These are phyloP conservation scores for Aureobasidium sp. DNA, from an alignment of 2,329 filamentous ascomycete genomes.

Conservation along the genomic window DNA sequence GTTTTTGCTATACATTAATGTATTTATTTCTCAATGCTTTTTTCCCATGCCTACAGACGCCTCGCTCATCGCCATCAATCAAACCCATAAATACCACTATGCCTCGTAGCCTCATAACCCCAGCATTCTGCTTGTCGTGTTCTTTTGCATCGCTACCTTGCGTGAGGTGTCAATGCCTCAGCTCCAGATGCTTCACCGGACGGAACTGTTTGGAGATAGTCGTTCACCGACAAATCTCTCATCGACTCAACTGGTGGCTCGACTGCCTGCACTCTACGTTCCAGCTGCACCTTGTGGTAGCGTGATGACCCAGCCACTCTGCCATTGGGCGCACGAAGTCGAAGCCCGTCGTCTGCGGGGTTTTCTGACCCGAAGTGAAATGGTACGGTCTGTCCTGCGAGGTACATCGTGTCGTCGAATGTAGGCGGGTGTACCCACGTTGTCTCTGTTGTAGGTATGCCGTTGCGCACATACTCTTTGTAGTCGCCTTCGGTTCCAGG, in stretches of 20 bases:
- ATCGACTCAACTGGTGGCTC: constrained; percentile 4
- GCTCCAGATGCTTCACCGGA: background rate
- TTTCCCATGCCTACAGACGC: constrained; percentile 1
- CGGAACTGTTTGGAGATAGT: background rate
- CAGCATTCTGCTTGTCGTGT: background rate
- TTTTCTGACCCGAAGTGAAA: constrained; percentile 26
- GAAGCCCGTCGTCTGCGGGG: constrained; percentile 22
- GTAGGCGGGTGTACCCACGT: constrained; percentile 42
- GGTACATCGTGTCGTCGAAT: constrained; percentile 29
- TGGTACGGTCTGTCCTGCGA: constrained; percentile 29
- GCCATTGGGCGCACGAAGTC: constrained; percentile 20
- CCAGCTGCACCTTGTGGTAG: constrained; percentile 1
- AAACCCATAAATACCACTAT: background rate
- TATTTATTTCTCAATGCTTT: background rate
- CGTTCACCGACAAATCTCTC: background rate
- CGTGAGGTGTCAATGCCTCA: background rate
- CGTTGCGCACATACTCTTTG: constrained; percentile 35
- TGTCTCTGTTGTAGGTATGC: constrained; percentile 36
- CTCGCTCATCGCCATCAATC: background rate
- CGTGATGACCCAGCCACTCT: constrained; percentile 21
- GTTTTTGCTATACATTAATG: background rate
- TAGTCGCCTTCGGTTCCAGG: constrained; percentile 36
- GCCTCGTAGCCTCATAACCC: constrained; percentile 1
- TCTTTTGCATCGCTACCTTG: background rate
- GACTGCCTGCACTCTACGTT: background rate